phyloP scores from a whole-genome alignment of 1,139 yeast genomes.

The Scheffersomyces segobiensis region DNA sequence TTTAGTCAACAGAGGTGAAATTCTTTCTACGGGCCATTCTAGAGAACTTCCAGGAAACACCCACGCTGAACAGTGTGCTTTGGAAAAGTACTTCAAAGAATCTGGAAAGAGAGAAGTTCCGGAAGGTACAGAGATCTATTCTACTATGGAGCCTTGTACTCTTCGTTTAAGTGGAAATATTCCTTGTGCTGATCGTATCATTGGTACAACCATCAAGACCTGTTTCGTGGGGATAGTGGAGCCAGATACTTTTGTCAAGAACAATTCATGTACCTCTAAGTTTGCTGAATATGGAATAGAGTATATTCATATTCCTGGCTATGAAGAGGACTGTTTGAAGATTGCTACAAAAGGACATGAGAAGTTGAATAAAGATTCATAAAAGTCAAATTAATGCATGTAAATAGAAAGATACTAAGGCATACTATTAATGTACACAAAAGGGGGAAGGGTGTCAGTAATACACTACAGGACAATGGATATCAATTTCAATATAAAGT shows the following conservation, averaged over 20 bases:
- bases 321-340: conserved; percentile 66
- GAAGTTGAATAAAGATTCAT: conserved; percentile 13
- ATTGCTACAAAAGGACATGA: conserved; percentile 81
- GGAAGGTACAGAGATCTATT: conserved; percentile 76
- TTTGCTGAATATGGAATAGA: conserved; percentile 59
- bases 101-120: conserved; percentile 55
- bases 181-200: conserved; percentile 83
- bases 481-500: neutral
- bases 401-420: conserved; percentile 1
- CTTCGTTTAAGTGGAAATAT: conserved; percentile 83
- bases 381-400: neutral
- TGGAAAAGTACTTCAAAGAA: conserved; percentile 63
- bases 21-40: conserved; percentile 81
- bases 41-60: conserved; percentile 94
- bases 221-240: conserved; percentile 93
- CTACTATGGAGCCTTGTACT: conserved; percentile 98
- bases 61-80: conserved; percentile 96
- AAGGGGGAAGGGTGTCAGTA: too few species aligned
- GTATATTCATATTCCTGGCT: conserved; percentile 82
- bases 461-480: too few species aligned
- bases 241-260: conserved; percentile 82
- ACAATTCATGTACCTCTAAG: conserved; percentile 64
- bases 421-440: neutral
- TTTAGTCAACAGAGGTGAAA: conserved; percentile 62
- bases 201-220: conserved; percentile 57